Evolutionary conservation across 2,329 filamentous ascomycete species (phyloP).

Genomic region (Fusarium denticulatum): DNA sequence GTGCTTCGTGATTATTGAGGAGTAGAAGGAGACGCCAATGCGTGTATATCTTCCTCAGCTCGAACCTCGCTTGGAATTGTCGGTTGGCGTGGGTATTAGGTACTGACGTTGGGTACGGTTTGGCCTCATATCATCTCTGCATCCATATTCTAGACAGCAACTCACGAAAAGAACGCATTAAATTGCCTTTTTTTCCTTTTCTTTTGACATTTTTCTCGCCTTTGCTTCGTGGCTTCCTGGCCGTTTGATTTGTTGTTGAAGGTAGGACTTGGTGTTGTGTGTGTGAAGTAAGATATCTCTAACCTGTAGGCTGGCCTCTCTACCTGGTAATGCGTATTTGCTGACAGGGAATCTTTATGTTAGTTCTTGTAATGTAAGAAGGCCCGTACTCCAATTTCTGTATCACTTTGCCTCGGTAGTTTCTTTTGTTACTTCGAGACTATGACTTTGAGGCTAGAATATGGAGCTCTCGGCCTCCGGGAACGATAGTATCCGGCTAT

Average conservation of each 20-base stretch:
- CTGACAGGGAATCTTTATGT: not conserved
- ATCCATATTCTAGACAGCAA: conserved; percentile 5
- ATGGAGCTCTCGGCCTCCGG: not conserved
- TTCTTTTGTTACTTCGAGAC: not conserved
- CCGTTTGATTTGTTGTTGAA: not conserved
- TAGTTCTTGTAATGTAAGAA: not conserved
- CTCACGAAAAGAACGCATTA: not conserved
- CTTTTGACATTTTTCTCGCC: not conserved
- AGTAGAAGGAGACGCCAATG: not conserved
- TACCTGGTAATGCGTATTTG: not conserved
- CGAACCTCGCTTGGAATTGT: not conserved
- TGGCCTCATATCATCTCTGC: conserved; percentile 12
- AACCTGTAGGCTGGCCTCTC: not conserved
- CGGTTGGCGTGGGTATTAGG: conserved; percentile 1
- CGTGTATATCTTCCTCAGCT: not conserved
- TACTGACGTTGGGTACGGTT: conserved; percentile 2
- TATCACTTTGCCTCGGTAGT: not conserved
- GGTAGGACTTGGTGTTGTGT: not conserved
- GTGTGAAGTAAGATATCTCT: not conserved
- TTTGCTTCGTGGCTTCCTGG: not conserved
- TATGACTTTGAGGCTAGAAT: not conserved
- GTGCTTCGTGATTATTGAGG: conserved; percentile 79
- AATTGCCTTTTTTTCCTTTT: not conserved
- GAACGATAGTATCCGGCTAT: not conserved
- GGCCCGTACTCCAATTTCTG: not conserved